Evolutionary conservation across 2,329 filamentous ascomycete species (phyloP), one percentile per base, ranked within the genome.

Genomic region (Ophiognomonia clavigignenti-juglandacearum): DNA sequence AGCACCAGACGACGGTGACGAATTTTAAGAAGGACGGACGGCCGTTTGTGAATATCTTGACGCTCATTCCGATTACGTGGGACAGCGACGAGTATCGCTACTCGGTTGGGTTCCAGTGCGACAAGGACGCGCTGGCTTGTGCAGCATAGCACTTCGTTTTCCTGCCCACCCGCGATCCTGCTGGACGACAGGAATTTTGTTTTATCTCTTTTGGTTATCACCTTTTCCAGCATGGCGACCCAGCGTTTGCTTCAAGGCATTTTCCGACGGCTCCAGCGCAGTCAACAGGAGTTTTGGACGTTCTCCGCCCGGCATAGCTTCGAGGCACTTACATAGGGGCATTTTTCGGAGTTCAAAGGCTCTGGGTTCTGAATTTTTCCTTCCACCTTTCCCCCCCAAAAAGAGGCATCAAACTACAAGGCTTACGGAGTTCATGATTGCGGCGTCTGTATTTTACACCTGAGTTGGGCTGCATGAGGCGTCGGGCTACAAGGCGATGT

Each of bases 11-110:
- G 4, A 59, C 69, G 29, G 62, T 95, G 13, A 83, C 85, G 61
- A 95, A 95, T 61, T 95, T 91, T 62, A 81, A 85, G 53, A 87
- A 89, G 66, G 83, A 86, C 42, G 89, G 90, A 1, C 78, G 88
- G 56, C 75, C 75, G 0, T 95, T 95, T 60, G 84, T 84, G 72
- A 95, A 95, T 56, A 62, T 91, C 11, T 71, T 95, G 43, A 88
- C 85, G n/a, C 88, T 95, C 72, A 86, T 95, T 44, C 89, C 89
- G 0, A 80, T 95, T 27, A 69, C 72, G 2, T 85, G 82, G 75
- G 80, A 87, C 34, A 74, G 76, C 1, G 71, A 76, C 13, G 75
- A 79, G 10, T 78, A 80, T 51, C 82, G 82, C 51, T 91, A 86
- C 59, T 88, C 84, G 42, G 83, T 95, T 22, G 89, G 89, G 4